Evolutionary conservation across 2,329 filamentous ascomycete genomes (phyloP), one percentile per base, ranked within the genome.

Genomic region (Ceratocystis cubensis): DNA sequence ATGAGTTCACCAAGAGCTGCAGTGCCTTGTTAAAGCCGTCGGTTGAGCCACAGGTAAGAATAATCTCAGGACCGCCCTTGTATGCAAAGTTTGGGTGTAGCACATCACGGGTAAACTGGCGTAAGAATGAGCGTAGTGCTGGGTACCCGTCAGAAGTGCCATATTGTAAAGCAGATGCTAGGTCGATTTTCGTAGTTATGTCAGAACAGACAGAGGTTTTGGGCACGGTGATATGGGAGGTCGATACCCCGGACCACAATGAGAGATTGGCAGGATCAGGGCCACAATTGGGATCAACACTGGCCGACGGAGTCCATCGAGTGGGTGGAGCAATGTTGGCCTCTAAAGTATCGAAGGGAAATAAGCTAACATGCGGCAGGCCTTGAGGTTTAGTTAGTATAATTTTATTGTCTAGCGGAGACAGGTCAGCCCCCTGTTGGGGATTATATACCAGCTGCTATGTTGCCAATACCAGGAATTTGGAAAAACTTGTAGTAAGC

Each of bases 271-370:
- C 45, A 50, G 69, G 25, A 61, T 41, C 22, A 53, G 48, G 22
- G 22, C 20, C 7, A 28, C 10, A 61, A 53, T 44, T 56, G 28
- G 17, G 41, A 59, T 48, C 66, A 10, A 50, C 48, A 20, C 71
- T 72, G 30, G 64, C 70, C 64, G 67, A 86, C 0, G 88, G 88
- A 44, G 82, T 80, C 81, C 88, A 94, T 75, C 91, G 84, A 70
- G 88, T 79, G 6, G 90, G 86, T 69, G 84, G 82, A 41, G 90
- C 89, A 69, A 88, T 84, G 70, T 88, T 85, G 50, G 91, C 89
- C 76, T 96, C 90, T 69, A 96, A 84, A 0, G 91, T 94, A 72
- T 96, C 91, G 75, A 88, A 96, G 7, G 92, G 92, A 73, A 96
- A 96, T 77, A 90, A 90, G 67, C 82, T 82, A 48, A 87, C 80